phyloP scores from a whole-genome alignment of 306 rosid genomes.

The Casuarina equisetifolia region DNA sequence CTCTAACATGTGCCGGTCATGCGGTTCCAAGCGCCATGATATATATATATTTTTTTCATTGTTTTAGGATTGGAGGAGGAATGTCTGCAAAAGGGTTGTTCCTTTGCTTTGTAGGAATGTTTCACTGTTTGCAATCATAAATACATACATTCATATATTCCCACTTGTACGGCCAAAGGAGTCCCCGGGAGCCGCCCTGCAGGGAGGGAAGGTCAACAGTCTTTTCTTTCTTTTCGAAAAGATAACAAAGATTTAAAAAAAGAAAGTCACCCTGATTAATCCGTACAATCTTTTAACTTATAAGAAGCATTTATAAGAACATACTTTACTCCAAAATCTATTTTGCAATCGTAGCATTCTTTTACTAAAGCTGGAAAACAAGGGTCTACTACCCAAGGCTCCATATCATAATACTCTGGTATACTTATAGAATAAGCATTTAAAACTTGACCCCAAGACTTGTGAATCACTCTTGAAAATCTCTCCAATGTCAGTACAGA shows the following conservation, averaged over 20 bases:
- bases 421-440: not conserved
- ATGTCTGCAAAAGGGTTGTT: conserved; percentile 2
- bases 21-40: not conserved
- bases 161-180: not conserved
- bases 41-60: not conserved
- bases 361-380: not conserved
- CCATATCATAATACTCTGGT: not conserved
- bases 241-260: not conserved
- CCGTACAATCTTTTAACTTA: not conserved
- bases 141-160: too few relatives aligned
- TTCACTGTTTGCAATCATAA: not conserved
- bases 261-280: not conserved
- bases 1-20: not conserved
- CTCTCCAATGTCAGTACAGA: not conserved
- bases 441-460: not conserved
- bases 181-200: not conserved
- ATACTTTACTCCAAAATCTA: too few relatives aligned
- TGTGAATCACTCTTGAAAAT: not conserved
- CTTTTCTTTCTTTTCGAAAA: not conserved
- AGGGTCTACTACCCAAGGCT: not conserved
- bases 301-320: not conserved
- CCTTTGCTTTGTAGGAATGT: not conserved
- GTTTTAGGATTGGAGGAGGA: not conserved
- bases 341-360: not conserved
- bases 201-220: too few relatives aligned